Conservation (phyloP, 768 basidiomycete genomes). For the Lactarius hengduanensis region DNA sequence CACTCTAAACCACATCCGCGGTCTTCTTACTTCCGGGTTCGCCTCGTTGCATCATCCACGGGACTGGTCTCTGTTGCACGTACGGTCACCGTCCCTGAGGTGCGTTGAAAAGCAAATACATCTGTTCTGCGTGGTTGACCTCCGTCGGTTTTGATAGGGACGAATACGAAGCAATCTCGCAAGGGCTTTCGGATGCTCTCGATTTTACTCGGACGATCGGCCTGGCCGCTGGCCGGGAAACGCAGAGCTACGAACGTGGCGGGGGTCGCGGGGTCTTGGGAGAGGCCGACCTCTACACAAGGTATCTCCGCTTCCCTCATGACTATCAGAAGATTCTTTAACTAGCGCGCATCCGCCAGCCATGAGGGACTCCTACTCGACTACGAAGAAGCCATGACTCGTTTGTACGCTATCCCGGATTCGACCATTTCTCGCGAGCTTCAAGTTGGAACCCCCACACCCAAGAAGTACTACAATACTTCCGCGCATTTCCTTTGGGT, state of each 20-base stretch:
- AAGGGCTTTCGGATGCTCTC: constrained; percentile 83
- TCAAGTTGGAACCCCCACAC: constrained; percentile 9
- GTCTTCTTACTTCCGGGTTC: constrained; percentile 87
- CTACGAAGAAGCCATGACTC: constrained; percentile 91
- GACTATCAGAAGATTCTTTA: not conserved
- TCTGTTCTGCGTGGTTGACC: not conserved
- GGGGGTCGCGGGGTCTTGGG: constrained; percentile 70
- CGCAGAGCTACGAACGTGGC: constrained; percentile 61
- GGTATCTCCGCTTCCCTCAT: constrained; percentile 41
- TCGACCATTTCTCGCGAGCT: constrained; percentile 8
- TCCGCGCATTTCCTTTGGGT: constrained; percentile 97
- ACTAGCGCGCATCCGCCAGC: constrained; percentile 38
- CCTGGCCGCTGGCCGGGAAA: constrained; percentile 49
- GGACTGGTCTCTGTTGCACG: constrained; percentile 91
- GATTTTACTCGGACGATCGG: constrained; percentile 93
- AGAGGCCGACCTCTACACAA: constrained; percentile 93
- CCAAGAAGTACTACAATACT: constrained; percentile 74
- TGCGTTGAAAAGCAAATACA: constrained; percentile 35
- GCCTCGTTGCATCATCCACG: constrained; percentile 89
- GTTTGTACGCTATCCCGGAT: constrained; percentile 50
- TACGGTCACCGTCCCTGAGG: constrained; percentile 77
- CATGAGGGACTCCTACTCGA: constrained; percentile 93
- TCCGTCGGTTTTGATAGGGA: constrained; percentile 40
- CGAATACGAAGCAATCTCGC: constrained; percentile 85
- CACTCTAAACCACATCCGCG: constrained; percentile 90